phyloP scores from a whole-genome alignment of 345 rosid species.

The Brassica carinata region DNA sequence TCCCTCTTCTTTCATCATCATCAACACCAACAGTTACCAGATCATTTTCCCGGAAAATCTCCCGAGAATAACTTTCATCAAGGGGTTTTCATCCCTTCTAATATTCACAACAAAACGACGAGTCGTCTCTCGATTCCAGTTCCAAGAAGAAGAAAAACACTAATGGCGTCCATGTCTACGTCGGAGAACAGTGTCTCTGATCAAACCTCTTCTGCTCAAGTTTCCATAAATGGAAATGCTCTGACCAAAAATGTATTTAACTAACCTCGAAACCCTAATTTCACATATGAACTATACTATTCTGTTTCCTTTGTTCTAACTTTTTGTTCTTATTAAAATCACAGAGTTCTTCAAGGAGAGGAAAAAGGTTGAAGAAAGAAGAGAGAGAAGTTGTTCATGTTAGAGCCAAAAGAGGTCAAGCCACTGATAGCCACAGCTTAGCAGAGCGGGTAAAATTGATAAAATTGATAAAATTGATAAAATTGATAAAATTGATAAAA shows the following conservation, averaged over 20 bases:
- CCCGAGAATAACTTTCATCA: constrained; percentile 20
- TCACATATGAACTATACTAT: not conserved
- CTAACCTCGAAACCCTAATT: constrained; percentile 18
- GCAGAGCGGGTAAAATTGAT: constrained; percentile 70
- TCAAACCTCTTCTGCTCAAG: constrained; percentile 33
- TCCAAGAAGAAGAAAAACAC: constrained; percentile 32
- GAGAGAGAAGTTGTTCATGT: constrained; percentile 80
- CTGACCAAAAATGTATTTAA: constrained; percentile 20
- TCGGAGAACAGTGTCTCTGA: constrained; percentile 42
- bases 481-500: too few relatives aligned
- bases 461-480: not conserved
- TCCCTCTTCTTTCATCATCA: constrained; percentile 41
- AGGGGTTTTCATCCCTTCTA: constrained; percentile 36
- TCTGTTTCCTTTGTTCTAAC: not conserved
- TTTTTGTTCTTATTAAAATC: not conserved
- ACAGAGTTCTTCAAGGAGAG: constrained; percentile 43
- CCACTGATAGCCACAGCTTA: constrained; percentile 92
- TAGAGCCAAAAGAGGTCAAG: constrained; percentile 95
- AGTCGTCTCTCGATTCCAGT: constrained; percentile 45
- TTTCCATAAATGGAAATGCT: constrained; percentile 30
- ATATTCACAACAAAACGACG: constrained; percentile 39
- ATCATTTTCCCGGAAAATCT: constrained; percentile 25
- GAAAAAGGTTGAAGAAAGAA: constrained; percentile 53
- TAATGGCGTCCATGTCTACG: constrained; percentile 18
- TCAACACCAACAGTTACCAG: constrained; percentile 31